phyloP scores from a whole-genome alignment of 345 rosid genomes.

The Eucalyptus marginata region DNA sequence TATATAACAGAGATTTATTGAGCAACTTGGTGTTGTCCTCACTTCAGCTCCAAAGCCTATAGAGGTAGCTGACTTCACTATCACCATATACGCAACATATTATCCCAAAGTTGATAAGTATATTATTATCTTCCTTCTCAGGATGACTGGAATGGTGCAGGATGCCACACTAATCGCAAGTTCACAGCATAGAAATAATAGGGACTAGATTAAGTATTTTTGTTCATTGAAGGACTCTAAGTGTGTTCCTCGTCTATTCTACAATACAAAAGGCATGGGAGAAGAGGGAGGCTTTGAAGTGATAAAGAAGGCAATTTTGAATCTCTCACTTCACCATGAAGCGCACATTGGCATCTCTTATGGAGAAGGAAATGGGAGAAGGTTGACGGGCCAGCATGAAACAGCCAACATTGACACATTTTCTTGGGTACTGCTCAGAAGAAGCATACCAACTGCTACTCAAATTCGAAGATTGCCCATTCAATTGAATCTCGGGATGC shows the following conservation, averaged over 20 bases:
- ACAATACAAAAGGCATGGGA: constrained; percentile 78
- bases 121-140: background rate
- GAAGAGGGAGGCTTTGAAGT: constrained; percentile 79
- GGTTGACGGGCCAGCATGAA: no score
- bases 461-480: background rate
- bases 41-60: constrained; percentile 80
- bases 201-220: background rate
- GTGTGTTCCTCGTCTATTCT: background rate
- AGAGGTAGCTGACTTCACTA: constrained; percentile 20
- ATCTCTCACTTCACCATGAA: constrained; percentile 63
- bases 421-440: no score
- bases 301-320: constrained; percentile 75
- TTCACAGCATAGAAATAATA: background rate
- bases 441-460: background rate
- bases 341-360: constrained; percentile 53
- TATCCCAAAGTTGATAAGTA: background rate
- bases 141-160: fast-evolving
- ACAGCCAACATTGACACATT: no score
- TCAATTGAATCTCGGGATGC: background rate
- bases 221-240: background rate
- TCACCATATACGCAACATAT: background rate
- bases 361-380: no score
- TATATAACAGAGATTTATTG: constrained; percentile 44
- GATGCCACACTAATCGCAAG: background rate
- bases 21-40: constrained; percentile 87